Evolutionary conservation across 306 rosid genomes (phyloP).

Genomic region (Quillaja saponaria): DNA sequence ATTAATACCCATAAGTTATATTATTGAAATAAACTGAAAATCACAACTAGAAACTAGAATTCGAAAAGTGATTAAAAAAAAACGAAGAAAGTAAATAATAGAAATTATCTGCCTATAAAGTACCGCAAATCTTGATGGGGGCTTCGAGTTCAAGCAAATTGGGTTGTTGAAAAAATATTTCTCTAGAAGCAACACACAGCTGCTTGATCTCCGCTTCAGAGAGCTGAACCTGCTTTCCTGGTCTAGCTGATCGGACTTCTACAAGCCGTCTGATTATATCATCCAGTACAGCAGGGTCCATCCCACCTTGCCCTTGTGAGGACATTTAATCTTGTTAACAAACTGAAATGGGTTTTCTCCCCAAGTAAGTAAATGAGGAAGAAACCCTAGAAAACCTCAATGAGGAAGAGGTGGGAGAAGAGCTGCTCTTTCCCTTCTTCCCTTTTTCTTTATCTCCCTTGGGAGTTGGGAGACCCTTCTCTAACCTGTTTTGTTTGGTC

Average conservation of each 20-base stretch:
- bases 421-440: not conserved
- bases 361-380: not conserved
- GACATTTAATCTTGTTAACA: conserved; percentile 40
- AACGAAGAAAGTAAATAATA: not conserved
- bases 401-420: no score
- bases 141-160: conserved; percentile 96
- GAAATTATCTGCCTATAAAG: not conserved
- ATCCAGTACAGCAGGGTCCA: conserved; percentile 76
- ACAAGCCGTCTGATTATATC: conserved; percentile 86
- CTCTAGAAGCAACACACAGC: conserved; percentile 73
- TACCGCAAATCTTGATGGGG: conserved; percentile 95
- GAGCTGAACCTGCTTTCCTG: conserved; percentile 87
- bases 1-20: no score
- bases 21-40: not conserved
- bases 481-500: conserved; percentile 1
- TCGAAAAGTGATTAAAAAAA: not conserved
- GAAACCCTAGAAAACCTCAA: conserved; percentile 6
- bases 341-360: not conserved
- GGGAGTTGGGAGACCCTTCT: conserved; percentile 12
- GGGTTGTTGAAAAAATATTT: conserved; percentile 76
- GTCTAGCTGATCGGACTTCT: conserved; percentile 77
- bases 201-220: conserved; percentile 95
- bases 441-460: conserved; percentile 19
- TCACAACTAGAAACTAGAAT: not conserved
- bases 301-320: conserved; percentile 57